Evolutionary conservation across 371 early-diverging fungal species (phyloP).

Genomic region (Mucor ambiguus): DNA sequence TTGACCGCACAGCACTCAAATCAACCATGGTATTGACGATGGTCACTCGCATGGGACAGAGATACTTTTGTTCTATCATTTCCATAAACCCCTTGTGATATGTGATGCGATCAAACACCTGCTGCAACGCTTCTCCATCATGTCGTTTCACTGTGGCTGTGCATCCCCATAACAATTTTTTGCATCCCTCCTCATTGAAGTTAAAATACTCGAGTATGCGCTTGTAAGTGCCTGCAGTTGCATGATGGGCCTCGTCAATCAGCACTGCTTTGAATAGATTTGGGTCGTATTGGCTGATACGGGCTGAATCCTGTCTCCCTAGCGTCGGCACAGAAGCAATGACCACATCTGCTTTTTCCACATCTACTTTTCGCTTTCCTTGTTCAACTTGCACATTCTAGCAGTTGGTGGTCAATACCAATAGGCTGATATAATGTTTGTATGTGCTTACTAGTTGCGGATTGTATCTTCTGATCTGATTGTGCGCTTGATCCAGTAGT

Average conservation of each 20-base stretch:
- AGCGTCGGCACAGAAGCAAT: conserved; percentile 82
- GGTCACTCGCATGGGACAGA: conserved; percentile 61
- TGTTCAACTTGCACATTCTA: conserved; percentile 70
- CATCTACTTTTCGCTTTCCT: conserved; percentile 57
- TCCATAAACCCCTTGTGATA: conserved; percentile 75
- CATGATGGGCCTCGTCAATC: conserved; percentile 96
- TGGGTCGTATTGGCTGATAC: conserved; percentile 75
- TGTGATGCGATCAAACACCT: conserved; percentile 77
- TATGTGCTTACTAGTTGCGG: conserved; percentile 53
- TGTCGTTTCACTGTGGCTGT: conserved; percentile 89
- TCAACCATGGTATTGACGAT: conserved; percentile 66
- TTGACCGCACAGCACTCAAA: conserved; percentile 51
- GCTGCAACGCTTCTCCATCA: conserved; percentile 74
- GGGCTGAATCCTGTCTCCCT: conserved; percentile 48
- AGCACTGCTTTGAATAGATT: conserved; percentile 82
- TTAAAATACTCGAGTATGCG: conserved; percentile 78
- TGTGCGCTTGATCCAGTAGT: conserved; percentile 78
- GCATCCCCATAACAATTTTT: conserved; percentile 87
- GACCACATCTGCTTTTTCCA: conserved; percentile 68
- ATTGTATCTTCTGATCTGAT: conserved; percentile 61
- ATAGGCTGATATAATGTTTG: background rate
- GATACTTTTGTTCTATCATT: conserved; percentile 73
- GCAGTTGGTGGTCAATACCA: background rate
- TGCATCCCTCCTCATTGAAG: conserved; percentile 33
- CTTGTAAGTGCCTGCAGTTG: conserved; percentile 74